phyloP scores from a whole-genome alignment of 331 rosid species.

The Pyracantha coccinea region DNA sequence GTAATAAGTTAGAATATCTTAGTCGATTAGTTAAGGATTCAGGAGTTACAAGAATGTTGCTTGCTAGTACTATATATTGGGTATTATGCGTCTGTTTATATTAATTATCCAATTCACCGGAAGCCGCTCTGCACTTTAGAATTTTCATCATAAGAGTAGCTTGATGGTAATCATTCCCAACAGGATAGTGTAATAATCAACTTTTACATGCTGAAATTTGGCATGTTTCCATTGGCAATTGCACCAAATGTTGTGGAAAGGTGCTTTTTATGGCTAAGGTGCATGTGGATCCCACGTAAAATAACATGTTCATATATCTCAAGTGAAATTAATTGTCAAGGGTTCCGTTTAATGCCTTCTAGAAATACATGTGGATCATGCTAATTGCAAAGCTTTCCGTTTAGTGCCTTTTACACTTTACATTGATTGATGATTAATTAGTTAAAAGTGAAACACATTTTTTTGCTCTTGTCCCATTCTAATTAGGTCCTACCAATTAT shows the following conservation, averaged over 20 bases:
- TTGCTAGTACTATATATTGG: not conserved
- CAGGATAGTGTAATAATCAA: not conserved
- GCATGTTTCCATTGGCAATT: slow-evolving; percentile 3
- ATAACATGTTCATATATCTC: not conserved
- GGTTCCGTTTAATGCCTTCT: not conserved
- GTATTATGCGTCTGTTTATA: not conserved
- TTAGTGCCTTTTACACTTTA: not conserved
- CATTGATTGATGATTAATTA: not conserved
- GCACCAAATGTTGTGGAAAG: not conserved
- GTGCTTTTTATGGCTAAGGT: not conserved
- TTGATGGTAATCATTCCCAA: slow-evolving; percentile 2
- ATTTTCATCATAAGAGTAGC: not conserved
- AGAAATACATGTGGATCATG: not conserved
- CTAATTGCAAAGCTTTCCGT: not conserved
- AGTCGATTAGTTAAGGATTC: too few relatives aligned
- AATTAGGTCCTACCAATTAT: not conserved
- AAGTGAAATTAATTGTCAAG: not conserved
- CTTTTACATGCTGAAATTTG: not conserved
- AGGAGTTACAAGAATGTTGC: not conserved
- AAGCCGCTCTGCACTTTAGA: not conserved
- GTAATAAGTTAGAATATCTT: too few relatives aligned
- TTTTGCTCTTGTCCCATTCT: not conserved
- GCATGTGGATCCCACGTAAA: not conserved
- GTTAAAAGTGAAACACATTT: slow-evolving; percentile 5
- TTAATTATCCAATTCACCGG: not conserved